Evolutionary conservation across 225 moss, liverwort and hornwort genomes (phyloP).

Genomic region (Asterella californica): DNA sequence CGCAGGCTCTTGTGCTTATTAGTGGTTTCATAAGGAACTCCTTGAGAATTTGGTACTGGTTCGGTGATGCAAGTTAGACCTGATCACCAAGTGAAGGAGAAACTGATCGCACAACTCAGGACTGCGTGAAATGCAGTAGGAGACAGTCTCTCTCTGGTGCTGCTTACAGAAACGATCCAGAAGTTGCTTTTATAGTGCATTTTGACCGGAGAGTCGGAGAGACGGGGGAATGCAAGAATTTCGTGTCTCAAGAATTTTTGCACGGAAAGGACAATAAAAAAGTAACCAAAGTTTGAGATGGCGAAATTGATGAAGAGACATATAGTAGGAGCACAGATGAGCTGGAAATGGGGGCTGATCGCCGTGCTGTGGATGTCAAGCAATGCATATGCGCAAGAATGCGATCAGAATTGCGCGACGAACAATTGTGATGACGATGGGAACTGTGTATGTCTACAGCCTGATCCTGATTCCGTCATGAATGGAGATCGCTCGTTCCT

Average conservation of each 20-base stretch:
- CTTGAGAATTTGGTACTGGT: not conserved
- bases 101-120: not conserved
- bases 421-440: conserved; percentile 33
- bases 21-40: not conserved
- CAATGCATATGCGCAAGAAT: conserved; percentile 28
- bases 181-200: not conserved
- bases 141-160: not conserved
- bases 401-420: conserved; percentile 36
- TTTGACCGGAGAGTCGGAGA: too few species aligned
- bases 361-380: not conserved
- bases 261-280: not conserved
- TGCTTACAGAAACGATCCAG: not conserved
- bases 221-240: not conserved
- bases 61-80: not conserved
- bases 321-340: not conserved
- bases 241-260: not conserved
- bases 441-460: conserved; percentile 46
- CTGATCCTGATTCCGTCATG: conserved; percentile 1
- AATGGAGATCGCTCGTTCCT: conserved; percentile 24
- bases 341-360: conserved; percentile 2
- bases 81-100: not conserved
- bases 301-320: not conserved
- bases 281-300: not conserved
- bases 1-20: not conserved
- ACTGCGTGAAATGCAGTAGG: not conserved